Base-by-base conservation (phyloP, 805 yeast genomes). In the Blastobotrys muscicola region DNA sequence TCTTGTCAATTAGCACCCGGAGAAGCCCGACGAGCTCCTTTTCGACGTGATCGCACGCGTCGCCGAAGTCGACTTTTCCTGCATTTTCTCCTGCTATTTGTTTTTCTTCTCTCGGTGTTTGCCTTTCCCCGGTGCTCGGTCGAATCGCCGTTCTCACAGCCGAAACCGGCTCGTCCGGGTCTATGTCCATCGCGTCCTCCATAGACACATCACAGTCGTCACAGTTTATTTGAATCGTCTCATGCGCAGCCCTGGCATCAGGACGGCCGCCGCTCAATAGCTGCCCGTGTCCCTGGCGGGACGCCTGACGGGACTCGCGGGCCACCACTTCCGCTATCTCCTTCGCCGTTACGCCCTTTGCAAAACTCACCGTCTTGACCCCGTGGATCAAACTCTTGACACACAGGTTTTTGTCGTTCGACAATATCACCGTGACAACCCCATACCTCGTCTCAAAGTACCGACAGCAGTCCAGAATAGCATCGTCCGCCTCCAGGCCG, bases 321-420 rank as follows among this genome's bases (percentile, higher is more conserved):
- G 57, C 59, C 0, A 71, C 67, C 31, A 48, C 66, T 1, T 48
- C 46, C 0, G 76, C 74, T 12, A 76, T 74, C n/a, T 65, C 42
- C 23, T 59, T 58, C 0, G 78, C 75, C 3, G 71, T 64, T 75
- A 75, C 71, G 0, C 63, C 68, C 39, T 59, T 58, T 15, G 69
- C 57, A 46, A 55, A 68, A 0, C 71, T 65, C 1, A 86, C 79
- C 0, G 95, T 85, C 13, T 46, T 45, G 20, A 58, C 57, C 2
- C 69, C 78, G 54, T 85, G 79, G 2, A 80, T 61, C 37, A 86
- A 61, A 0, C 95, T 94, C 59, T 82, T 83, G 49, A 75, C 60
- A 59, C 96, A 85, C 7, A 89, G 67, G 57, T 87, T 89, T 52
- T 78, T 82, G 59, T 89, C 97, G 57, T 89, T 84, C 0, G 95